Evolutionary conservation across 768 basidiomycete species (phyloP), one percentile per base, ranked within the genome.

Genomic region (Zangia roseola): DNA sequence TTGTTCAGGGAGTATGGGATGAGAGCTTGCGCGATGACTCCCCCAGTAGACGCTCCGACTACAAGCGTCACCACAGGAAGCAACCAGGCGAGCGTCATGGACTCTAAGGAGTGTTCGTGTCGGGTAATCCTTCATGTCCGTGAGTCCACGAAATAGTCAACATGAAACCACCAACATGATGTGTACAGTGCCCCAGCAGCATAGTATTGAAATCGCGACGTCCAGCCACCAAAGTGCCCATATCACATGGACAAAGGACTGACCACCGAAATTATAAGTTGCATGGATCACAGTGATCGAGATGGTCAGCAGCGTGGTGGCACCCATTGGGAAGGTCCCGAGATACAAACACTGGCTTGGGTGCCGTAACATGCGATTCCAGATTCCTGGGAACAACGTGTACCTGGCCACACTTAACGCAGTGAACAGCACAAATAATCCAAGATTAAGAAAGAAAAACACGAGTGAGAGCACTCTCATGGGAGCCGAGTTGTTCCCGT

Each of bases 211-310:
- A 12, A 87, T 45, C 0, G 68, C 67, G 2, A 81, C 68, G 54
- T 86, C 82, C 34, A 82, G 37, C 87, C 85, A 88, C 86, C 87
- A 90, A 35, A 84, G 57, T 3, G 64, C 77, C 81, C 86, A 86
- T 31, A 86, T 58, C 21, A 71, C 59, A 48, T 78, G 81, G 3
- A 85, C 60, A 62, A 85, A 82, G 1, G 58, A 43, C 34, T 57
- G 70, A 12, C 83, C 83, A 0, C 81, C 81, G 46, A 84, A 72
- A 17, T 63, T 58, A 55, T 71, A 77, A 52, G 69, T 63, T 10
- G 64, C 53, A 50, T 79, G 62, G n/a, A 82, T 65, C 31, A 78
- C 67, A 6, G 66, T 65, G 17, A 79, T 69, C 0, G 77, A 75
- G 33, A 77, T 68, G 46, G 73, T 79, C 44, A 86, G 75, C 28